These are phyloP conservation scores for Hygrophorus russula DNA, from an alignment of 768 basidiomycete species.

Conservation along the genomic window DNA sequence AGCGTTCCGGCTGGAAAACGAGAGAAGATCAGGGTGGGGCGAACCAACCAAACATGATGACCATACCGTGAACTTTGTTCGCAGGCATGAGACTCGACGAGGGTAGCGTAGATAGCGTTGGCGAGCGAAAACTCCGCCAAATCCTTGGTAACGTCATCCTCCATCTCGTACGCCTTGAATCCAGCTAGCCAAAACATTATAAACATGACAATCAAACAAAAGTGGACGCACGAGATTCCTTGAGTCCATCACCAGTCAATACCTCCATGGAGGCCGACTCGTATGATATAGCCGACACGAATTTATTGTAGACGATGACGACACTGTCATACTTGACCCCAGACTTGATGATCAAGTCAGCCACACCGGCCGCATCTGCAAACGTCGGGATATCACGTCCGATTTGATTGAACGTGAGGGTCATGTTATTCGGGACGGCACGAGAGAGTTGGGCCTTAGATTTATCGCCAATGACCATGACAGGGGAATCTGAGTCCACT, in stretches of 20 bases:
- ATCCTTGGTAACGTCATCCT: slow-evolving; percentile 91
- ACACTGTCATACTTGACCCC: slow-evolving; percentile 83
- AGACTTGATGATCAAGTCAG: slow-evolving; percentile 83
- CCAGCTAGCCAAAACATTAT: slow-evolving; percentile 37
- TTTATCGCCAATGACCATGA: slow-evolving; percentile 96
- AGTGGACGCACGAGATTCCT: slow-evolving; percentile 57
- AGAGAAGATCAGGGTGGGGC: not conserved
- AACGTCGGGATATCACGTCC: slow-evolving; percentile 97
- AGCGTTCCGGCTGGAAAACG: slow-evolving; percentile 70
- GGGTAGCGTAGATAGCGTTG: slow-evolving; percentile 90
- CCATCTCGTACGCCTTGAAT: slow-evolving; percentile 95
- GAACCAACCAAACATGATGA: not conserved
- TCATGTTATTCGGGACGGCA: slow-evolving; percentile 48
- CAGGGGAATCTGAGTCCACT: slow-evolving; percentile 48
- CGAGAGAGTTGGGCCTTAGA: slow-evolving; percentile 86
- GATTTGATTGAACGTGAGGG: slow-evolving; percentile 93
- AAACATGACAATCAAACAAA: not conserved
- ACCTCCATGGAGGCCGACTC: slow-evolving; percentile 69
- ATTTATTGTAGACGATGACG: slow-evolving; percentile 72
- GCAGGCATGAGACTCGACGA: slow-evolving; percentile 92
- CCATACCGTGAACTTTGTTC: slow-evolving; percentile 83
- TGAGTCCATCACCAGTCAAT: slow-evolving; percentile 71
- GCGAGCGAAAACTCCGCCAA: slow-evolving; percentile 92
- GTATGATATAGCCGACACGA: slow-evolving; percentile 85
- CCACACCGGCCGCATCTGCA: slow-evolving; percentile 87